phyloP scores from a whole-genome alignment of 2,329 filamentous ascomycete genomes.

The Tolypocladium endophyticum region DNA sequence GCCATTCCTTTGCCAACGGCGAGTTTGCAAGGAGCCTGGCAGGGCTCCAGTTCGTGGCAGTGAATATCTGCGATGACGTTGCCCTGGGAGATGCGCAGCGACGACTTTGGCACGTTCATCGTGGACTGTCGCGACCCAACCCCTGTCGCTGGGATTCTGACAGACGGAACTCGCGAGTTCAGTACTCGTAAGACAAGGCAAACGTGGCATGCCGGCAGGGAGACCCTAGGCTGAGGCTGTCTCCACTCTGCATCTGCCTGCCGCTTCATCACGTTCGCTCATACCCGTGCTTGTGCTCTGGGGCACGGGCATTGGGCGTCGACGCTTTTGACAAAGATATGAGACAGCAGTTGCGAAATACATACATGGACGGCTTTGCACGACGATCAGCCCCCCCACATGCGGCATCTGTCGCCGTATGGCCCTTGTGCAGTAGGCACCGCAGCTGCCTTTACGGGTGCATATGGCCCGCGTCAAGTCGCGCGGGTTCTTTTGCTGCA shows the following conservation, averaged over 20 bases:
- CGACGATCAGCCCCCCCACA: background rate
- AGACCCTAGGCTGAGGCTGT: background rate
- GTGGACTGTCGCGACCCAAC: background rate
- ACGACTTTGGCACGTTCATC: background rate
- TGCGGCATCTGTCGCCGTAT: background rate
- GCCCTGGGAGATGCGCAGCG: background rate
- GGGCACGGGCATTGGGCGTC: background rate
- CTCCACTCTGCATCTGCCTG: background rate
- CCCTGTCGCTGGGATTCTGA: background rate
- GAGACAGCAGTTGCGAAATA: background rate
- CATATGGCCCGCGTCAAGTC: background rate
- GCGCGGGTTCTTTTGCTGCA: background rate
- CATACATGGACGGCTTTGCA: no score
- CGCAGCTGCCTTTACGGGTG: background rate
- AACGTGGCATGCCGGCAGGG: background rate
- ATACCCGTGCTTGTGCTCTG: no score
- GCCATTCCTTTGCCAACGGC: background rate
- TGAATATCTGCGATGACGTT: background rate
- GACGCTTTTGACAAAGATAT: background rate
- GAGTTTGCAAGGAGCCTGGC: background rate
- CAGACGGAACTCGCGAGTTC: background rate
- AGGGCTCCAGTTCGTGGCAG: no score
- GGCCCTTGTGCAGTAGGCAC: background rate
- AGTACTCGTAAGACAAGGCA: background rate
- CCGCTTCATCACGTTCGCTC: background rate